phyloP scores from a whole-genome alignment of 2,329 filamentous ascomycete genomes.

The Clonostachys chloroleuca region DNA sequence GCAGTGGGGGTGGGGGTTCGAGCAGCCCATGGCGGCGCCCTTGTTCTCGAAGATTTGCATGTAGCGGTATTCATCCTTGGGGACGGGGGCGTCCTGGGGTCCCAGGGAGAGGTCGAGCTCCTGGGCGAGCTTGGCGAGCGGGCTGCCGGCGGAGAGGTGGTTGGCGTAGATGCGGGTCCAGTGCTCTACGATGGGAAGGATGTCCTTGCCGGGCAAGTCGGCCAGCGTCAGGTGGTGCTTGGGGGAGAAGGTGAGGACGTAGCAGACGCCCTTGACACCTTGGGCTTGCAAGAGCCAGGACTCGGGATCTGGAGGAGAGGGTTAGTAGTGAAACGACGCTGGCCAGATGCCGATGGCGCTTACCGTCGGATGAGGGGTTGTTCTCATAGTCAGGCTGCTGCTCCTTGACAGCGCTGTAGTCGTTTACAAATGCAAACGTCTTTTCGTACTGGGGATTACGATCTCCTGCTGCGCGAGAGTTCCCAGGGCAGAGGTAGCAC shows the following conservation, averaged over 20 bases:
- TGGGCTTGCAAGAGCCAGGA: slow-evolving; percentile 76
- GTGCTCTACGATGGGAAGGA: slow-evolving; percentile 77
- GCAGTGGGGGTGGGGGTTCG: slow-evolving; percentile 95
- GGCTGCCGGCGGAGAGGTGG: slow-evolving; percentile 70
- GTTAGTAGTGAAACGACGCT: no score
- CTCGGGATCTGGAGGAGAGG: no score
- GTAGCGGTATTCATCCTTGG: slow-evolving; percentile 79
- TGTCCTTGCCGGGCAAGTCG: slow-evolving; percentile 74
- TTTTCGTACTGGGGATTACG: slow-evolving; percentile 79
- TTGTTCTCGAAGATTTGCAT: slow-evolving; percentile 99
- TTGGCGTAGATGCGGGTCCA: slow-evolving; percentile 89
- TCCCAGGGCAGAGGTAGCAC: slow-evolving; percentile 94
- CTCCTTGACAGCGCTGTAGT: slow-evolving; percentile 96
- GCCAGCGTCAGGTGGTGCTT: slow-evolving; percentile 89
- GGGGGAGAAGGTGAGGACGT: slow-evolving; percentile 91
- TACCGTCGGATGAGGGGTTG: slow-evolving; percentile 27
- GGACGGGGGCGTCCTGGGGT: slow-evolving; percentile 30
- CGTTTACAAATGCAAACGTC: slow-evolving; percentile 94
- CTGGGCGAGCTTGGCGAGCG: slow-evolving; percentile 42
- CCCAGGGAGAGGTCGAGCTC: slow-evolving; percentile 31
- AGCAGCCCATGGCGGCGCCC: slow-evolving; percentile 95
- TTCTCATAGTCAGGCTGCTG: slow-evolving; percentile 73
- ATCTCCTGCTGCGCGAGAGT: slow-evolving; percentile 83
- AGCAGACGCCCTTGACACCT: slow-evolving; percentile 90
- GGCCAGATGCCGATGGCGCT: not conserved